phyloP scores from a whole-genome alignment of 2,329 filamentous ascomycete species.

The Neurospora sp. region DNA sequence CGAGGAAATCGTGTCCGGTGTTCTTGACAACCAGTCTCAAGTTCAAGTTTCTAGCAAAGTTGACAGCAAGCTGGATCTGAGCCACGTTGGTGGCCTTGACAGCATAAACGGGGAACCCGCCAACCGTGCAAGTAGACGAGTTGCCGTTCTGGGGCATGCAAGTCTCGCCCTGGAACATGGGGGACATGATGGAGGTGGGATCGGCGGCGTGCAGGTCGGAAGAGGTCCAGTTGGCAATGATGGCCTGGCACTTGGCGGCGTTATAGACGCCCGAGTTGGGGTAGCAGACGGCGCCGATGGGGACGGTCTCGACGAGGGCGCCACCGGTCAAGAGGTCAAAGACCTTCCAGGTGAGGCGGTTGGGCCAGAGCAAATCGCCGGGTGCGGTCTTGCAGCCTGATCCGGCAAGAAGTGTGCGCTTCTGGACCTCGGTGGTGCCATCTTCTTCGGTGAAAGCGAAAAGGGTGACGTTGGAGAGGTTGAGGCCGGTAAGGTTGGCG shows the following conservation, averaged over 20 bases:
- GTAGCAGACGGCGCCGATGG: conserved; percentile 26
- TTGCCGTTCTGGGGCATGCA: conserved; percentile 21
- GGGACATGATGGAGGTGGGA: conserved; percentile 23
- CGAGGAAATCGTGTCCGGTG: conserved; percentile 42
- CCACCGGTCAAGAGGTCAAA: conserved; percentile 17
- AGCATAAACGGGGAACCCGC: conserved; percentile 28
- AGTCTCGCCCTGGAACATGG: conserved; percentile 24
- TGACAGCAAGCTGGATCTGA: conserved; percentile 29
- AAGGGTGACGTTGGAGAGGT: conserved; percentile 12
- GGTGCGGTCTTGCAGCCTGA: conserved; percentile 22
- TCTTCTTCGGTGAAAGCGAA: conserved; percentile 14
- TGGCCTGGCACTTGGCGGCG: conserved; percentile 19
- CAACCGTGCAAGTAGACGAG: conserved; percentile 24
- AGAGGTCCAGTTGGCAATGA: conserved; percentile 19
- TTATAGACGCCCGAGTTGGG: conserved; percentile 19
- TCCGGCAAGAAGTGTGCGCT: conserved; percentile 6
- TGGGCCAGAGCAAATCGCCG: conserved; percentile 22
- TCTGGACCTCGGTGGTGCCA: background rate
- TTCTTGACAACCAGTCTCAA: conserved; percentile 33
- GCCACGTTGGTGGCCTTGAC: conserved; percentile 27
- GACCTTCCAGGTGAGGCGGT: conserved; percentile 20
- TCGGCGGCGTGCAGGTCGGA: conserved; percentile 18
- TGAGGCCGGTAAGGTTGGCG: conserved; percentile 22
- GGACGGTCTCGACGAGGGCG: conserved; percentile 24
- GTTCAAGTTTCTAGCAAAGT: conserved; percentile 30